Evolutionary conservation across 768 basidiomycete genomes (phyloP).

Genomic region (Leccinum barrowsii): DNA sequence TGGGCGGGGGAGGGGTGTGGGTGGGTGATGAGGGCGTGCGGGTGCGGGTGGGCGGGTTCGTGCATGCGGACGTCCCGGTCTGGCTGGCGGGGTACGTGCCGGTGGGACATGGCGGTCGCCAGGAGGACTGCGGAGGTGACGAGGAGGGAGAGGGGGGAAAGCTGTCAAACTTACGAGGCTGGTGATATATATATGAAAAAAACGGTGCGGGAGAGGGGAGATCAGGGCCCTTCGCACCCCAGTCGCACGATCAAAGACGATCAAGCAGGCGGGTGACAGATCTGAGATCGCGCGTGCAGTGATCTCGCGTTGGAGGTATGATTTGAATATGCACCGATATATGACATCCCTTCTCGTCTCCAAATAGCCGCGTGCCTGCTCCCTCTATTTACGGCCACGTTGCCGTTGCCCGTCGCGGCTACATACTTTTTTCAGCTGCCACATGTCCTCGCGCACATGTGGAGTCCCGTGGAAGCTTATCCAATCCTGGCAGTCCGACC

Average conservation of each 20-base stretch:
- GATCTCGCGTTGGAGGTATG: constrained; percentile 41
- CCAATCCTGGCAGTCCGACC: constrained; percentile 25
- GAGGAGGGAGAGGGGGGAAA: constrained; percentile 48
- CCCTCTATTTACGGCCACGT: constrained; percentile 38
- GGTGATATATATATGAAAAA: constrained; percentile 56
- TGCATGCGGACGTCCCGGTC: constrained; percentile 65
- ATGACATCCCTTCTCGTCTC: constrained; percentile 35
- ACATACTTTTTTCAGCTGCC: constrained; percentile 30
- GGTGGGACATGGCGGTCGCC: constrained; percentile 49
- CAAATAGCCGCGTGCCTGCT: constrained; percentile 58
- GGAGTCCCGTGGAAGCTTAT: constrained; percentile 37
- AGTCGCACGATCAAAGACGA: constrained; percentile 64
- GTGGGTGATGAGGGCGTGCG: constrained; percentile 41
- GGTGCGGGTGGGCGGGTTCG: constrained; percentile 45
- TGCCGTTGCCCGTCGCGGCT: constrained; percentile 44
- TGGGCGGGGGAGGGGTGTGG: constrained; percentile 33
- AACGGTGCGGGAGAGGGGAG: constrained; percentile 38
- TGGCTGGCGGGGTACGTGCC: constrained; percentile 57
- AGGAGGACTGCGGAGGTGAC: constrained; percentile 31
- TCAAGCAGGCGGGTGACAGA: constrained; percentile 38
- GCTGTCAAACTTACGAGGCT: constrained; percentile 39
- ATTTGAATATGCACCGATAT: constrained; percentile 37
- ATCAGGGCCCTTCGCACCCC: constrained; percentile 42
- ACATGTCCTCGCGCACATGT: constrained; percentile 35
- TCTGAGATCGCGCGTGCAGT: constrained; percentile 34